phyloP scores from a whole-genome alignment of 805 yeast genomes.

The Zygoascus flipseniorum region DNA sequence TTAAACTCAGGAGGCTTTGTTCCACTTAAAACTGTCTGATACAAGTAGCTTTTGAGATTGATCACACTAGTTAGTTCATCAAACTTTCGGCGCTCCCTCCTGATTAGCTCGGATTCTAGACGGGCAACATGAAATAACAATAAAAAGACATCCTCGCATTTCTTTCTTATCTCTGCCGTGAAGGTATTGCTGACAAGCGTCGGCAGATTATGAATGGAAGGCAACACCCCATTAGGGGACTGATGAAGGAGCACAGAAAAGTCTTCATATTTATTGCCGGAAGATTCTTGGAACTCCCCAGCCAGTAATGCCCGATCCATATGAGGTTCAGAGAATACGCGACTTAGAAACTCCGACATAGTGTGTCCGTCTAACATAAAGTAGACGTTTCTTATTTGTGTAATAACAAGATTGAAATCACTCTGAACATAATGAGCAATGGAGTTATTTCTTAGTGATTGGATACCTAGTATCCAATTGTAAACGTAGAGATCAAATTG shows the following conservation, averaged over 20 bases:
- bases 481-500: neutral
- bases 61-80: neutral
- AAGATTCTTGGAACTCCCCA: neutral
- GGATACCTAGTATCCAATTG: neutral
- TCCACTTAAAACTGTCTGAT: constrained; percentile 1
- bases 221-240: neutral
- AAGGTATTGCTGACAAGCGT: neutral
- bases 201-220: neutral
- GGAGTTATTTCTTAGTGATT: neutral
- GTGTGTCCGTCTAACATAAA: constrained; percentile 5
- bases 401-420: neutral
- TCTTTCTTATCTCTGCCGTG: neutral
- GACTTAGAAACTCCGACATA: neutral
- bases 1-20: neutral
- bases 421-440: neutral
- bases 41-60: neutral
- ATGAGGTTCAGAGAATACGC: neutral
- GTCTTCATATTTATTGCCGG: neutral
- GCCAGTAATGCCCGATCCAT: neutral
- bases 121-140: neutral
- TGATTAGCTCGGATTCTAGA: neutral
- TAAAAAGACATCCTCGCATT: neutral
- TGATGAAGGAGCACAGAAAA: neutral
- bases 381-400: neutral
- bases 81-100: neutral